Percentiles rank a stretch among this genome's conserved stretches.
Conservation (phyloP, 495 filamentous ascomycete genomes). For the Penicillium psychrofluorescens region DNA sequence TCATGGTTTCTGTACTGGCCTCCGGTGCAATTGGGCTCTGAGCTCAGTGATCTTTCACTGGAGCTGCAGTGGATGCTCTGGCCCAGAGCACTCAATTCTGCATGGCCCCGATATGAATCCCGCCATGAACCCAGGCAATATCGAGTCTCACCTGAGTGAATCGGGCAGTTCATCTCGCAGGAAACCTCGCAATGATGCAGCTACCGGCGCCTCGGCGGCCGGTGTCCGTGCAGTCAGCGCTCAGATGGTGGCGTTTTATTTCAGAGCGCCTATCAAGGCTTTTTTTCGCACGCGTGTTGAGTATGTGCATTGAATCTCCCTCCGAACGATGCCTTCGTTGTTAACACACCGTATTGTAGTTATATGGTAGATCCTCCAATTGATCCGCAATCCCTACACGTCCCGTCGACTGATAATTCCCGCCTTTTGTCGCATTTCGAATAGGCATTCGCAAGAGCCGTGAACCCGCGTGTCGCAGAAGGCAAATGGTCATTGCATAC, state of each 20-base stretch:
- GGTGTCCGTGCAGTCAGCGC: constrained; percentile 72
- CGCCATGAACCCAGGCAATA: constrained; percentile 12
- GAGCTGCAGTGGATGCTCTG: no score
- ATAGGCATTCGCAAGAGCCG: constrained; percentile 59
- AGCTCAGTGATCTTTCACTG: no score
- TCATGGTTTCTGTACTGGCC: neutral
- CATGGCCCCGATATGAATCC: neutral
- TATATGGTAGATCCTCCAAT: constrained; percentile 46
- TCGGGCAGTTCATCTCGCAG: constrained; percentile 12
- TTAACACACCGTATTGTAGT: constrained; percentile 38
- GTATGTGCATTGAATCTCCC: constrained; percentile 40
- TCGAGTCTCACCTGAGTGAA: constrained; percentile 14
- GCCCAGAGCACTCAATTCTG: no score
- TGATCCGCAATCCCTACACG: neutral
- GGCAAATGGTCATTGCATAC: constrained; percentile 61
- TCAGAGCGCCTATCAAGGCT: constrained; percentile 78
- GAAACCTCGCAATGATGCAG: constrained; percentile 58
- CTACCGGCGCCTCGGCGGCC: constrained; percentile 69
- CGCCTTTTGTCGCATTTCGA: neutral
- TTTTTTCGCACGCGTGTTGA: constrained; percentile 87
- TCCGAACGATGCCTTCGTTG: constrained; percentile 1
- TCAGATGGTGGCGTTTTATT: constrained; percentile 79
- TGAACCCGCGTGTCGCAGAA: constrained; percentile 53
- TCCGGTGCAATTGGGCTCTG: neutral
- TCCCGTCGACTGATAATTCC: constrained; percentile 17